These are phyloP conservation scores for Dothistroma pini DNA, from an alignment of 2,329 filamentous ascomycete genomes.

Conservation along the genomic window DNA sequence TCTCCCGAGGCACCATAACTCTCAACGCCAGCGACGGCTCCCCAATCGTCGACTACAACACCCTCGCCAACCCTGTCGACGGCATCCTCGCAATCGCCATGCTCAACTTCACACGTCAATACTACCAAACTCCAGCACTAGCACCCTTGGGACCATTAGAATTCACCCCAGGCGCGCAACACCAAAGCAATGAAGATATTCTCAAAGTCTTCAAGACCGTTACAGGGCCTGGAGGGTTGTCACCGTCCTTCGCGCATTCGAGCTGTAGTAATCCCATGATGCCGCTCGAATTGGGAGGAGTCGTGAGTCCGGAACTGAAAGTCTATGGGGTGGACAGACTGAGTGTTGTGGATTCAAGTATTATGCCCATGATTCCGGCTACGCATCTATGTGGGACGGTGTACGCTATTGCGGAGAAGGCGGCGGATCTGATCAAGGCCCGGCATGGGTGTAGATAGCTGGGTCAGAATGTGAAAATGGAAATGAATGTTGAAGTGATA, in stretches of 20 bases:
- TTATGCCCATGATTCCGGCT: conserved; percentile 27
- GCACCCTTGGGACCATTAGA: conserved; percentile 34
- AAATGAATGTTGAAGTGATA: too few relatives aligned
- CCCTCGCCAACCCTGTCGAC: conserved; percentile 39
- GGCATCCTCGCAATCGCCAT: conserved; percentile 34
- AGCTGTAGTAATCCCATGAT: conserved; percentile 16
- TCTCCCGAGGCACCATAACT: conserved; percentile 38
- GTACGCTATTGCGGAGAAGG: conserved; percentile 37
- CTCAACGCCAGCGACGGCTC: conserved; percentile 35
- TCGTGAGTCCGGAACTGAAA: conserved; percentile 26
- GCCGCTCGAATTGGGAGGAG: conserved; percentile 25
- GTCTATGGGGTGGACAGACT: conserved; percentile 30
- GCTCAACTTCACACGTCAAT: conserved; percentile 36
- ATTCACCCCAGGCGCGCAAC: conserved; percentile 24
- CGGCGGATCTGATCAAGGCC: conserved; percentile 33
- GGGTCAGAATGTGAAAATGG: neutral
- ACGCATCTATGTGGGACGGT: conserved; percentile 29
- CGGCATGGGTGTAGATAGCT: conserved; percentile 11
- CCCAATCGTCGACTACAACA: conserved; percentile 36
- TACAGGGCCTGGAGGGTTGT: conserved; percentile 7
- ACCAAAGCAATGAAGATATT: conserved; percentile 24
- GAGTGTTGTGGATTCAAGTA: conserved; percentile 35
- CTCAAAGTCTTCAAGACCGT: neutral
- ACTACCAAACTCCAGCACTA: conserved; percentile 34
- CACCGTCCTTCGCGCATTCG: conserved; percentile 30